Evolutionary conservation across 805 yeast genomes (phyloP), one percentile per base, ranked within the genome.

Genomic region (Saturnispora galanensis): DNA sequence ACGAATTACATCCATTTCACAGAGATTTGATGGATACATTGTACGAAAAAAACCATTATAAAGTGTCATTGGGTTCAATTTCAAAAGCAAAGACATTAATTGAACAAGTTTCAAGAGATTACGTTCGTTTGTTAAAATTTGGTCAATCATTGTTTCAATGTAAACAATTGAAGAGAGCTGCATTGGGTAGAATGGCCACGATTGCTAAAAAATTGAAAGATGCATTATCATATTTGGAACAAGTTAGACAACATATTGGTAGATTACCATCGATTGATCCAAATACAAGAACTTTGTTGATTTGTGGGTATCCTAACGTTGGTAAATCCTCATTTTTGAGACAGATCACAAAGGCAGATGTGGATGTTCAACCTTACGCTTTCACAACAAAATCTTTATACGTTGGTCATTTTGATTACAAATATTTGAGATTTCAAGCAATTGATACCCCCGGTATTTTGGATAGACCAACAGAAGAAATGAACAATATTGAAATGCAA

Each of bases 401-500:
- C 58, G 99, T 93, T 47, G 99, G 99, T 55, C 99, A 93, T 70
- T 93, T 93, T 64, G 99, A 93, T 70, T 93, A 93, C 72, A 93
- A 93, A 70, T 94, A 93, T 66, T 72, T 93, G 60, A 76, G 99
- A 60, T 93, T 93, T 73, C 99, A 93, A 72, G 98, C 97, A 46
- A 93, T 93, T 61, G 99, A 93, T 68, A 93, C 98, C 33, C 98
- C 99, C 31, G 99, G 99, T 72, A 89, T 93, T 58, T 73, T 93
- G 64, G 99, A 93, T 68, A 81, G 97, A 66, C 98, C 98, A 49
- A 88, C 97, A 38, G 99, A 93, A 67, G 98, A 93, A 64, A 93
- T 93, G 99, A 93, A 93, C 73, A 93, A 93, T 68, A 93, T 93
- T 66, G 99, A 93, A 72, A 93, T 93, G 98, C 99, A 93, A 71